Conservation (phyloP, 192 early-diverging fungal species). For the Podila verticillata region DNA sequence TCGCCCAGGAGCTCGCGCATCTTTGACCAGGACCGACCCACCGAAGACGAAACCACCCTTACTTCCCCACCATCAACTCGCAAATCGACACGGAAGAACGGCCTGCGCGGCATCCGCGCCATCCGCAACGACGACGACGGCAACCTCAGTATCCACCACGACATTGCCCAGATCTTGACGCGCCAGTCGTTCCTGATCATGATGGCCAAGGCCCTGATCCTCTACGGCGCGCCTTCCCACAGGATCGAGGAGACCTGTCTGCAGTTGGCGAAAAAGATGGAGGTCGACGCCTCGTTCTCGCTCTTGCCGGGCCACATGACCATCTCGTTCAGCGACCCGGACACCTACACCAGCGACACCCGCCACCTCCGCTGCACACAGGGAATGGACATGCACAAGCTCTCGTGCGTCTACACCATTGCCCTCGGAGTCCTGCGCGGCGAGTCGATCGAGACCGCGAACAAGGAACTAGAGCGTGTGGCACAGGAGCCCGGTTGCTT, state of each 20-base stretch:
- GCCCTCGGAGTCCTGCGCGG: slow-evolving; percentile 34
- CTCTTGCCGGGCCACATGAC: slow-evolving; percentile 52
- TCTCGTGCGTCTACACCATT: slow-evolving; percentile 47
- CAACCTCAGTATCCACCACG: slow-evolving; percentile 29
- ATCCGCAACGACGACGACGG: slow-evolving; percentile 6
- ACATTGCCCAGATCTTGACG: slow-evolving; percentile 40
- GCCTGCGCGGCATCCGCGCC: background rate
- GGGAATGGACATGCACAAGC: slow-evolving; percentile 52
- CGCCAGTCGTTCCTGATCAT: slow-evolving; percentile 48
- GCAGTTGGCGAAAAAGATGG: slow-evolving; percentile 33
- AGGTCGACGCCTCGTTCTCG: slow-evolving; percentile 45
- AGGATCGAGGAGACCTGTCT: slow-evolving; percentile 49
- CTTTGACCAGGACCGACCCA: slow-evolving; percentile 11
- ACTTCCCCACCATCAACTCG: background rate
- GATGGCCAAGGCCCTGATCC: slow-evolving; percentile 42
- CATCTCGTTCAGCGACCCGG: slow-evolving; percentile 54
- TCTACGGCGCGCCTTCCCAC: slow-evolving; percentile 52
- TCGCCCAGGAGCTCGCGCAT: slow-evolving; percentile 28
- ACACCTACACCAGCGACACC: slow-evolving; percentile 55
- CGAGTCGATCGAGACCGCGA: slow-evolving; percentile 37
- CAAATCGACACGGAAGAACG: background rate
- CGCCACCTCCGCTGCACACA: slow-evolving; percentile 41
- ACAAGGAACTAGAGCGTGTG: slow-evolving; percentile 30
- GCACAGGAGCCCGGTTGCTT: slow-evolving; percentile 26
- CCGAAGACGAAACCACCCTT: too few relatives aligned